Evolutionary conservation across 2,329 filamentous ascomycete species (phyloP).

Genomic region (Microcyclosporella mali): DNA sequence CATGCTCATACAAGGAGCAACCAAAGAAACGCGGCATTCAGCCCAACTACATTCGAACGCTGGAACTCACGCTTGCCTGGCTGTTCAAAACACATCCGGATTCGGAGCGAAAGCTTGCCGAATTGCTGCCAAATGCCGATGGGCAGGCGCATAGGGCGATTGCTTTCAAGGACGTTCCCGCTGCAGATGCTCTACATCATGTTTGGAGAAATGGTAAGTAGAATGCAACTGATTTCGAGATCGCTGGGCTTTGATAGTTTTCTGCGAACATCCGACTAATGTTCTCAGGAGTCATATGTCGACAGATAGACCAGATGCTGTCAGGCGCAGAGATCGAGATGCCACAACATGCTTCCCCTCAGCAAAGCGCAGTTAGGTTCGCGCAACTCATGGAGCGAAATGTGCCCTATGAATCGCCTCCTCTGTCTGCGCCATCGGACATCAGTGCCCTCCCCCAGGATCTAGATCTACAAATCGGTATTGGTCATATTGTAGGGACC

Average conservation of each 20-base stretch:
- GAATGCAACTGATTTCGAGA: no score
- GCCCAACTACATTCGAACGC: constrained; percentile 70
- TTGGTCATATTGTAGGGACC: neutral
- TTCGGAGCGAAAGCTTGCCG: constrained; percentile 53
- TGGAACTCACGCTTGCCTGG: constrained; percentile 64
- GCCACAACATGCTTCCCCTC: constrained; percentile 1
- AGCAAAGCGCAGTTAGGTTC: no score
- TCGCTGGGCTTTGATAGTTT: no score
- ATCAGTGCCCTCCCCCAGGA: constrained; percentile 2
- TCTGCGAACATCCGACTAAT: no score
- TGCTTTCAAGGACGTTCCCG: constrained; percentile 47
- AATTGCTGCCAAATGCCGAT: constrained; percentile 46
- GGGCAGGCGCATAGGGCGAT: constrained; percentile 41
- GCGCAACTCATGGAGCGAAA: neutral
- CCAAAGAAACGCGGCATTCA: constrained; percentile 73
- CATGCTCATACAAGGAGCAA: constrained; percentile 65
- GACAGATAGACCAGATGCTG: constrained; percentile 57
- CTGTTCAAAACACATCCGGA: constrained; percentile 55
- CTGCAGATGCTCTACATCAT: constrained; percentile 53
- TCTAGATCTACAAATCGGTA: neutral
- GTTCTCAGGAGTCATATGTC: constrained; percentile 43
- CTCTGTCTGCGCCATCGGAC: constrained; percentile 16
- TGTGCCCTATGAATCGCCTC: constrained; percentile 15
- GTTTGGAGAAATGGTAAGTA: constrained; percentile 52
- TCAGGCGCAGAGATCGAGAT: constrained; percentile 37